Base-by-base conservation (phyloP, 345 rosid genomes). In the Hibiscus trionum region DNA sequence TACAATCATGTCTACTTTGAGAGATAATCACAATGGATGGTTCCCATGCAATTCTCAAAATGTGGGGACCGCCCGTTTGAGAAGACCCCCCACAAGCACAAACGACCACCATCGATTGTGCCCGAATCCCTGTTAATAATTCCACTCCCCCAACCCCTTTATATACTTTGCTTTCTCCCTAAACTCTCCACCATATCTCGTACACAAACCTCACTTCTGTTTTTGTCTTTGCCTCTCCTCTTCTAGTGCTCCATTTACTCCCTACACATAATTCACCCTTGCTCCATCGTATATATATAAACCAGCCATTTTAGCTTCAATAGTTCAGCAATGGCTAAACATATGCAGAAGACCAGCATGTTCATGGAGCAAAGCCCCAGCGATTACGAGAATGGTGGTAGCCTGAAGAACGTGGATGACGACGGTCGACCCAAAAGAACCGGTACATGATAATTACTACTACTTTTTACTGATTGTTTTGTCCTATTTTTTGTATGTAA, bases 361-460 rank as follows among this genome's bases (percentile, higher is more conserved):
- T 69, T 42, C 70, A 67, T 86, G 11, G 82, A 85, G 71, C 86
- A 80, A 17, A 75, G 81, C 69, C 65, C 77, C 5, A 79, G 72
- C 56, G 81, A 75, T 55, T 78, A 75, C 58, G 77, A 72, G 50
- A 76, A 33, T 37, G 77, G 79, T 21, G 80, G 55, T 39, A 27
- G 26, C 60, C 35, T 55, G 77, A 85, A 88, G 70, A 79, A 85
- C 80, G 73, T 86, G 31, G 96, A 91, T 46, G 96, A 91, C 7
- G 96, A 91, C 66, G 96, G 96, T 63, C 87, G 89, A 62, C 52
- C 55, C 27, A 88, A 84, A 76, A 81, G 97, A 85, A 86, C 88
- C 10, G 95, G 95, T 91, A 57, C 24, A 57, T 57, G 4, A 24
- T 21, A 56, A 19, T 21, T 19, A 8, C 60, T 56, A 8, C 0